Evolutionary conservation across 805 yeast species (phyloP).

Genomic region (Spencermartinsiella europaea): DNA sequence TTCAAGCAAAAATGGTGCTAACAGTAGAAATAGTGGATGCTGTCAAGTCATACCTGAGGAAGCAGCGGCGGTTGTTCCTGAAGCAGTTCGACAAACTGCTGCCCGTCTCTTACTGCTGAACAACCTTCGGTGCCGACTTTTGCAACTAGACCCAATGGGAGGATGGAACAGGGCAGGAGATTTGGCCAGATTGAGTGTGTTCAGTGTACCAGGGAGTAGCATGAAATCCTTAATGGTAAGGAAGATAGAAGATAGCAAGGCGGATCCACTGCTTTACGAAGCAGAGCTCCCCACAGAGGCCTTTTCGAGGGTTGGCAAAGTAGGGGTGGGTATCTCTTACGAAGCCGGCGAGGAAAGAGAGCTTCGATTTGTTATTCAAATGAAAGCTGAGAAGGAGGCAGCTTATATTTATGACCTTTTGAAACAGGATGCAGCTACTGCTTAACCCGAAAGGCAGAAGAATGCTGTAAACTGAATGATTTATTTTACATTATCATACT

Average conservation of each 20-base stretch:
- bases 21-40: not conserved
- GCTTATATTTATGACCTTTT: conserved; percentile 19
- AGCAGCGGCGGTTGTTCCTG: not conserved
- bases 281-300: conserved; percentile 6
- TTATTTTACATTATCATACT: conserved; percentile 2
- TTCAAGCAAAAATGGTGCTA: not conserved
- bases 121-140: conserved; percentile 20
- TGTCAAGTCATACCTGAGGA: not conserved
- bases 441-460: not conserved
- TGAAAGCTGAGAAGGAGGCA: conserved; percentile 27
- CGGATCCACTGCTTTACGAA: conserved; percentile 9
- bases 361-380: conserved; percentile 25
- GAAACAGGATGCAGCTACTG: not conserved
- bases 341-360: conserved; percentile 8
- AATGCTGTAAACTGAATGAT: not conserved
- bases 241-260: not conserved
- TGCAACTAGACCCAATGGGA: conserved; percentile 12
- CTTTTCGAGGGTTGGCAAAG: conserved; percentile 17
- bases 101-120: conserved; percentile 19
- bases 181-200: conserved; percentile 17
- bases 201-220: conserved; percentile 11
- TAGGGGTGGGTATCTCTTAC: conserved; percentile 15
- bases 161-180: conserved; percentile 17
- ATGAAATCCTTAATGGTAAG: conserved; percentile 14
- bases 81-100: not conserved